Conservation (phyloP, 495 filamentous ascomycete genomes). For the Aspergillus mulundensis region DNA sequence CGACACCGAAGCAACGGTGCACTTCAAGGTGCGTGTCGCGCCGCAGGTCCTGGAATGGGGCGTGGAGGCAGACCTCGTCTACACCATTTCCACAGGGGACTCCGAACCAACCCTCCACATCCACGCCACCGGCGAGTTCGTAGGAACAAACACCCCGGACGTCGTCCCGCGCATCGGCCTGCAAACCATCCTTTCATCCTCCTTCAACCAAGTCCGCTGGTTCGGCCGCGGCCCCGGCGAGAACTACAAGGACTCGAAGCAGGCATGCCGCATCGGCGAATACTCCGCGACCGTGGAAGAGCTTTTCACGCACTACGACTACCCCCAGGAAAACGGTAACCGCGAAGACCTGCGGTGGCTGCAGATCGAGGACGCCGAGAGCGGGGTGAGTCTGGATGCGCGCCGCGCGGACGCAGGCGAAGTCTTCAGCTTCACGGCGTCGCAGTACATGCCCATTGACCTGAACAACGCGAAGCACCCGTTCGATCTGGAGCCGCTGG, state of each 20-base stretch:
- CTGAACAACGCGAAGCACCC: slow-evolving; percentile 55
- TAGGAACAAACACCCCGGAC: slow-evolving; percentile 39
- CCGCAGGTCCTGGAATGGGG: slow-evolving; percentile 54
- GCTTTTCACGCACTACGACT: slow-evolving; percentile 11
- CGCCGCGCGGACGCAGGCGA: background rate
- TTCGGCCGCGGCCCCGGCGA: slow-evolving; percentile 13
- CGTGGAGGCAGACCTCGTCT: slow-evolving; percentile 40
- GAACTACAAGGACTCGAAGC: slow-evolving; percentile 9
- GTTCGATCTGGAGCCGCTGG: slow-evolving; percentile 48
- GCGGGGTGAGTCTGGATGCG: background rate
- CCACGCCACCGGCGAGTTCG: slow-evolving; percentile 37
- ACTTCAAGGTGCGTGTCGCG: slow-evolving; percentile 38
- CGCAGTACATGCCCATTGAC: slow-evolving; percentile 46
- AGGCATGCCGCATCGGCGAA: slow-evolving; percentile 10
- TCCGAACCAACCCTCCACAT: slow-evolving; percentile 35
- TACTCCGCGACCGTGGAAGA: background rate
- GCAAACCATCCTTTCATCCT: background rate
- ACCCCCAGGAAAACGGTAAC: slow-evolving; percentile 26
- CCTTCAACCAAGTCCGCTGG: slow-evolving; percentile 4
- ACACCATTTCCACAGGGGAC: slow-evolving; percentile 34
- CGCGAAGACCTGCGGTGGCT: slow-evolving; percentile 21
- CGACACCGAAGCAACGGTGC: slow-evolving; percentile 4
- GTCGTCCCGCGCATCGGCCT: slow-evolving; percentile 31
- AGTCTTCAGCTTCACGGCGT: slow-evolving; percentile 51
- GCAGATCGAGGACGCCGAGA: background rate